Evolutionary conservation across 257 asterid species (phyloP).

Genomic region (Echites panduratus): DNA sequence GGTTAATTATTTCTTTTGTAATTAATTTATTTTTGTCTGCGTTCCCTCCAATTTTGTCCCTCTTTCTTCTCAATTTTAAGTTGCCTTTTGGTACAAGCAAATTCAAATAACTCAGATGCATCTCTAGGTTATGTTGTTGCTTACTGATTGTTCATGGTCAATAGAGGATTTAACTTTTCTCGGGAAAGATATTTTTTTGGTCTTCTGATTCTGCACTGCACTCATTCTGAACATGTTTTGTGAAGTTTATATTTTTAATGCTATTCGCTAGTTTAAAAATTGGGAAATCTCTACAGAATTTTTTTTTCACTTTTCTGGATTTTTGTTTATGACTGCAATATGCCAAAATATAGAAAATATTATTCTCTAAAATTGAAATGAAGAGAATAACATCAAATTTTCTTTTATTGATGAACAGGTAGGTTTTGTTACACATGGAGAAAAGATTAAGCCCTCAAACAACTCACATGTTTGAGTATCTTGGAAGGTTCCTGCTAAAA

Average conservation of each 20-base stretch:
- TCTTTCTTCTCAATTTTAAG: too few species aligned
- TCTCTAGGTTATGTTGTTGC: too few species aligned
- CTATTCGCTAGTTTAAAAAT: background rate
- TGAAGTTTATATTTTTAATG: background rate
- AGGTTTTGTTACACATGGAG: constrained; percentile 13
- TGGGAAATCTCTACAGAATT: background rate
- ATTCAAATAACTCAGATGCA: too few species aligned
- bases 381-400: background rate
- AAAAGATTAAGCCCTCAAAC: constrained; percentile 7
- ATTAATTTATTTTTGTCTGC: too few species aligned
- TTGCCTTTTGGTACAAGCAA: too few species aligned
- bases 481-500: constrained; percentile 13
- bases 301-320: background rate
- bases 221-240: too few species aligned
- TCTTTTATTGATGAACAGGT: background rate
- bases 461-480: constrained; percentile 5
- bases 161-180: too few species aligned
- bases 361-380: background rate
- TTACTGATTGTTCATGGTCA: too few species aligned
- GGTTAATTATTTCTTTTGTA: too few species aligned
- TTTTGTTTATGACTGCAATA: background rate
- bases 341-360: background rate
- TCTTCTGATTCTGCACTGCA: too few species aligned
- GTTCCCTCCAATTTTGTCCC: too few species aligned
- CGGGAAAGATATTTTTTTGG: too few species aligned